Evolutionary conservation across 2,329 filamentous ascomycete genomes (phyloP).

Genomic region (Aspergillus latus): DNA sequence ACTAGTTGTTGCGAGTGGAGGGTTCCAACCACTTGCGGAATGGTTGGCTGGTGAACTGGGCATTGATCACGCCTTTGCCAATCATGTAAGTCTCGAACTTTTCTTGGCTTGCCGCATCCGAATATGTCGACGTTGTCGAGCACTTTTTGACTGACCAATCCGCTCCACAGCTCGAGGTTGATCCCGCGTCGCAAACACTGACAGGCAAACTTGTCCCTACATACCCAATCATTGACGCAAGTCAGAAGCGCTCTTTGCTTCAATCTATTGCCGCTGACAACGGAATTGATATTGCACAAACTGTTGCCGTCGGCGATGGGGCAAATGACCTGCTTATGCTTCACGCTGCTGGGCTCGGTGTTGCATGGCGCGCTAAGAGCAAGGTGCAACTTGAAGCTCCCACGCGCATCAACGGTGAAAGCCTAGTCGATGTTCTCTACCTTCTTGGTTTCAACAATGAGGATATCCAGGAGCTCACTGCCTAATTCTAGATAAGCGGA

Average conservation of each 20-base stretch:
- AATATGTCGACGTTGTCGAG: neutral
- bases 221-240: slow-evolving; percentile 59
- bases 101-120: neutral
- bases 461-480: slow-evolving; percentile 49
- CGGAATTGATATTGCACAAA: slow-evolving; percentile 54
- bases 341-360: slow-evolving; percentile 59
- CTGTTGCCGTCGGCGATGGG: slow-evolving; percentile 62
- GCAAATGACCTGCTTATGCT: slow-evolving; percentile 68
- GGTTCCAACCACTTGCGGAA: slow-evolving; percentile 82
- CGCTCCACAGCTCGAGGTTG: slow-evolving; percentile 48
- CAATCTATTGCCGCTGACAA: slow-evolving; percentile 56
- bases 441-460: slow-evolving; percentile 55
- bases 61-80: slow-evolving; percentile 85
- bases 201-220: slow-evolving; percentile 57
- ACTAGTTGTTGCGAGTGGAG: slow-evolving; percentile 87
- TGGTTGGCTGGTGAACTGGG: slow-evolving; percentile 82
- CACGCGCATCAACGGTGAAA: slow-evolving; percentile 58
- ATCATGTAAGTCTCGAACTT: slow-evolving; percentile 59
- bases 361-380: slow-evolving; percentile 65
- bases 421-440: slow-evolving; percentile 59
- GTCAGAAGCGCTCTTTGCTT: slow-evolving; percentile 58
- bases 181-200: slow-evolving; percentile 47
- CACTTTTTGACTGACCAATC: slow-evolving; percentile 7
- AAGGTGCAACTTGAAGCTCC: slow-evolving; percentile 64
- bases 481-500: slow-evolving; percentile 5